Base-by-base conservation (phyloP, 441 rosid species). In the California macrophylla region DNA sequence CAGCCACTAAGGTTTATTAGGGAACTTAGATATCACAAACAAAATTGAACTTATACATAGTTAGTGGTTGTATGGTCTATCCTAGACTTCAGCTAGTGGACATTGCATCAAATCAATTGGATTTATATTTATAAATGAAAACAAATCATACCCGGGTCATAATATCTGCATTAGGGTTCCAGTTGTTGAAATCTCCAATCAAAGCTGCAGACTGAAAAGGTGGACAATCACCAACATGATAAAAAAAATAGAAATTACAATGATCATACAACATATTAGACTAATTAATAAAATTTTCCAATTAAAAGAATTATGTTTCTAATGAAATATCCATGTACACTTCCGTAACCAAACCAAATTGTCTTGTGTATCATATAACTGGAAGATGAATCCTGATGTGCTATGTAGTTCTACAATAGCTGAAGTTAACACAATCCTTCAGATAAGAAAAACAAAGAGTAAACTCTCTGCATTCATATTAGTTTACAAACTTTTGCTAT, bases 121-220 rank as follows among this genome's bases (percentile, higher is more conserved):
- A 47, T 47, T n/a, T 47, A n/a, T 13, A 15, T 47, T 47, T n/a
- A 15, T 1, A 47, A n/a, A 47, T n/a, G 16, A 69, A 38, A 9
- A 24, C 58, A 70, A 71, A 74, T 69, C 82, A 79, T 88, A 93
- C 98, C 90, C 60, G 85, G 70, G 80, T 78, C 97, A 93, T 88
- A 68, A 87, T 81, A 83, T 89, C 91, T 70, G 96, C 88, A 71
- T 85, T 86, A 4, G 98, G 85, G 76, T 91, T 84, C 98, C 97
- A 93, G 75, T 86, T 89, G 81, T 93, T 93, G 74, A 93, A 93
- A 82, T 93, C 98, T 77, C 98, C 98, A 47, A 93, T 88, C 79
- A 93, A 76, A 61, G 98, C 84, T 64, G 97, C 98, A 75, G 86
- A 85, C 98, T 93, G 91, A 62, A 87, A 76, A 77, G 66, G 36